Evolutionary conservation across 768 basidiomycete species (phyloP).

Genomic region (Ramaria sp.): DNA sequence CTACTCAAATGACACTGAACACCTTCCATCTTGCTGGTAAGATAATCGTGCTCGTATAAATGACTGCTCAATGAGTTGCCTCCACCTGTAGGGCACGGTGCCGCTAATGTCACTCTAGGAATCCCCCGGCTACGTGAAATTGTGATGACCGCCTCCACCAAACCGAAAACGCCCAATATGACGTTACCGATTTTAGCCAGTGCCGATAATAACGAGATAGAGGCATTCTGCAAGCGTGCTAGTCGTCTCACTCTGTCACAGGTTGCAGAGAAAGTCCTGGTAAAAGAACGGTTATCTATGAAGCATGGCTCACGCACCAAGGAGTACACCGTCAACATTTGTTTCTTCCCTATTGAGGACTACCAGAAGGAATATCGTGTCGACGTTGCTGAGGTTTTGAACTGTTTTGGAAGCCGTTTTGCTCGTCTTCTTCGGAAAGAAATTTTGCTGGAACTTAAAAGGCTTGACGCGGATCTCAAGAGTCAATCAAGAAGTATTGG

Average conservation of each 20-base stretch:
- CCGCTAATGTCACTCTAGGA: constrained; percentile 97
- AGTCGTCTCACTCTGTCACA: constrained; percentile 82
- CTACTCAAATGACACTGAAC: constrained; percentile 99
- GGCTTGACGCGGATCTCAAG: constrained; percentile 67
- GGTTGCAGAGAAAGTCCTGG: constrained; percentile 70
- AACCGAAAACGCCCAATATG: constrained; percentile 98
- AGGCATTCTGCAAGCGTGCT: constrained; percentile 80
- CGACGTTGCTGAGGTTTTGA: constrained; percentile 58
- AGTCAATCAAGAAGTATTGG: constrained; percentile 75
- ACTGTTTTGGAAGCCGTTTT: constrained; percentile 63
- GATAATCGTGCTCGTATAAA: constrained; percentile 14
- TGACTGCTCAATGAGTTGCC: constrained; percentile 5
- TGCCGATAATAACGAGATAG: constrained; percentile 43
- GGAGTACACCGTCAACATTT: constrained; percentile 68
- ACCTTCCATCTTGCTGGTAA: constrained; percentile 98
- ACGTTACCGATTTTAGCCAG: constrained; percentile 57
- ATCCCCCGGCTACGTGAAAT: constrained; percentile 98
- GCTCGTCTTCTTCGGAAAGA: constrained; percentile 77
- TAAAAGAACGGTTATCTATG: constrained; percentile 65
- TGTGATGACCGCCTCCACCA: constrained; percentile 94
- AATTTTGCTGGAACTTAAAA: constrained; percentile 78
- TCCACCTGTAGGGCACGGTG: constrained; percentile 70
- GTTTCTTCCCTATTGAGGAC: constrained; percentile 80
- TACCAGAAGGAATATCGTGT: constrained; percentile 79
- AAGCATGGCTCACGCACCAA: constrained; percentile 63